A percentile compares a stretch with the other conserved stretches of the same genome.
phyloP scores from a whole-genome alignment of 2,329 filamentous ascomycete species.

The Colletotrichum sp. region DNA sequence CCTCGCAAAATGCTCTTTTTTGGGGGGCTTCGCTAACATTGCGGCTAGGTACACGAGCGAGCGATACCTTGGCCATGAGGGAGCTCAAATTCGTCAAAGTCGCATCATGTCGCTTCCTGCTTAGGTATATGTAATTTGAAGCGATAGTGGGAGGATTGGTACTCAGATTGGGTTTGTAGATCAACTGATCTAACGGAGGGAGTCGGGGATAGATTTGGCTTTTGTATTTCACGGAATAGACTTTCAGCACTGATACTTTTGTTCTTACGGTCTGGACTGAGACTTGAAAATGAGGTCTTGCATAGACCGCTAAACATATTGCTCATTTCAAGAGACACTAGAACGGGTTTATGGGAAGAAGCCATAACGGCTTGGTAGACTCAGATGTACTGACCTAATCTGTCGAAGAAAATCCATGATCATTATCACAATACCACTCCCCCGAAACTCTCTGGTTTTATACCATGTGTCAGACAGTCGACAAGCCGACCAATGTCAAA shows the following conservation, averaged over 20 bases:
- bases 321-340: background rate
- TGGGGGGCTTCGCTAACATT: background rate
- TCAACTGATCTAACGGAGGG: background rate
- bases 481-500: background rate
- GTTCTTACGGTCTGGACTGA: fast-evolving
- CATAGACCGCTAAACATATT: background rate
- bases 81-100: background rate
- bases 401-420: background rate
- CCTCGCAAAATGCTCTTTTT: fast-evolving
- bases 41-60: background rate
- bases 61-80: background rate
- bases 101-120: background rate
- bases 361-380: background rate
- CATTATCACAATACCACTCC: fast-evolving
- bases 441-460: background rate
- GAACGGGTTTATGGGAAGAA: background rate
- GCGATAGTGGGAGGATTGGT: fast-evolving
- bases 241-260: background rate
- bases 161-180: background rate
- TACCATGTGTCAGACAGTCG: background rate
- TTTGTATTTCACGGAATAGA: background rate
- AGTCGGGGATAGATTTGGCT: background rate
- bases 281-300: background rate
- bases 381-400: background rate
- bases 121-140: fast-evolving